Base-by-base conservation (phyloP, 78 protist genomes). In the Planoprotostelium fungivorum region DNA sequence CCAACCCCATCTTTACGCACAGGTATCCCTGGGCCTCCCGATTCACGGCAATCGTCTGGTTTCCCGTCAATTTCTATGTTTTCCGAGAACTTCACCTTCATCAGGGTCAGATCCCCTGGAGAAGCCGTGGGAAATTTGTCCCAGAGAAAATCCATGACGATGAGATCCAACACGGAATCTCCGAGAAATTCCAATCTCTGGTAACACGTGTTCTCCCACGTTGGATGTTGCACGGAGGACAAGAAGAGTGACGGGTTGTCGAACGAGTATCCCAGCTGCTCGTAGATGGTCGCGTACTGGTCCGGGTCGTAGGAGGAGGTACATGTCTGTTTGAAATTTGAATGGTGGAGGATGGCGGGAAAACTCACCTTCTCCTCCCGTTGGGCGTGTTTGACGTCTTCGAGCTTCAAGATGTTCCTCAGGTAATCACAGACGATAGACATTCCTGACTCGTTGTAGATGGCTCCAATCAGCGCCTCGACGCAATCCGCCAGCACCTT, bases 121-220 rank as follows among this genome's bases (percentile, higher is more conserved):
- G 31, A 5, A 51, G 73, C 5, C 31, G 5, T 5, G 5, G 94
- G 94, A 36, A 89, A 92, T 29, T 34, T 28, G 0, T 10, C 0
- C 34, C 29, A 92, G 35, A 92, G 88, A 39, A 37, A 92, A 35
- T 89, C 92, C 0, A 92, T 35, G 0, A 86, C 90, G n/a, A 86
- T 35, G 36, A 86, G 34, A 86, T 92, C 94, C 0, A 92, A 36
- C n/a, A 88, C 87, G 0, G 91, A 85, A 36, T 92, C 94, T 34
- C 94, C 94, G 0, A 92, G 38, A 83, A 73, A 92, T 85, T 92
- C 94, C 73, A 92, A 86, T 38, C 94, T 28, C 37, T 92, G 94
- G 38, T 92, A 88, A 51, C 73, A 51, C 5, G 16, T 51, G 5
- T 16, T 16, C 5, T 5, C 31, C 5, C 5, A 16, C 16, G 73